Evolutionary conservation across 1,139 yeast species (phyloP).

Genomic region (Kurtzmaniella quercitrusa): DNA sequence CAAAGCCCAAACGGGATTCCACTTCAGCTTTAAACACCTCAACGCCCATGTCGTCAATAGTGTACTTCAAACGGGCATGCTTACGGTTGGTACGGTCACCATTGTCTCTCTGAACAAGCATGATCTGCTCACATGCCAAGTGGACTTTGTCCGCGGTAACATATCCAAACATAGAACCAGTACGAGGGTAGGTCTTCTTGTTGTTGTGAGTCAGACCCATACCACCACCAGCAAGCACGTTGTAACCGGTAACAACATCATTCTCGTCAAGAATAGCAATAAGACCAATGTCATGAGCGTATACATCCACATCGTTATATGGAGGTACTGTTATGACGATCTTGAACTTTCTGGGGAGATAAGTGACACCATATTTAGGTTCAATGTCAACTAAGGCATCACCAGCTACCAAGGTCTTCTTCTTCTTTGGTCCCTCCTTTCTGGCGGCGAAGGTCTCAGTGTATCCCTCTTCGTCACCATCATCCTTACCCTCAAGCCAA

Average conservation of each 20-base stretch:
- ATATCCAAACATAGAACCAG: constrained; percentile 84
- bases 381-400: constrained; percentile 82
- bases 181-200: constrained; percentile 93
- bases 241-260: constrained; percentile 64
- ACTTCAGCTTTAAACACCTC: constrained; percentile 76
- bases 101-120: constrained; percentile 90
- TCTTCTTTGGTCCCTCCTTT: constrained; percentile 73
- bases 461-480: constrained; percentile 64
- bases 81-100: constrained; percentile 97
- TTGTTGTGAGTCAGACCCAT: constrained; percentile 98
- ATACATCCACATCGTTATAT: constrained; percentile 93
- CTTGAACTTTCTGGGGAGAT: constrained; percentile 94
- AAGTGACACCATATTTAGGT: constrained; percentile 82
- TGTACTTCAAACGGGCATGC: constrained; percentile 96
- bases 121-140: constrained; percentile 81
- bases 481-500: constrained; percentile 90
- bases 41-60: constrained; percentile 87
- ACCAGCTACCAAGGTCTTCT: constrained; percentile 80
- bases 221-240: constrained; percentile 95
- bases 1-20: constrained; percentile 77
- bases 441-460: constrained; percentile 68
- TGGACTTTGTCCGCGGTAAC: constrained; percentile 64
- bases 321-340: constrained; percentile 96
- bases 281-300: constrained; percentile 91
- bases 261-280: constrained; percentile 78